Conservation (phyloP, 495 filamentous ascomycete genomes). For the Penicillium tannophilum region DNA sequence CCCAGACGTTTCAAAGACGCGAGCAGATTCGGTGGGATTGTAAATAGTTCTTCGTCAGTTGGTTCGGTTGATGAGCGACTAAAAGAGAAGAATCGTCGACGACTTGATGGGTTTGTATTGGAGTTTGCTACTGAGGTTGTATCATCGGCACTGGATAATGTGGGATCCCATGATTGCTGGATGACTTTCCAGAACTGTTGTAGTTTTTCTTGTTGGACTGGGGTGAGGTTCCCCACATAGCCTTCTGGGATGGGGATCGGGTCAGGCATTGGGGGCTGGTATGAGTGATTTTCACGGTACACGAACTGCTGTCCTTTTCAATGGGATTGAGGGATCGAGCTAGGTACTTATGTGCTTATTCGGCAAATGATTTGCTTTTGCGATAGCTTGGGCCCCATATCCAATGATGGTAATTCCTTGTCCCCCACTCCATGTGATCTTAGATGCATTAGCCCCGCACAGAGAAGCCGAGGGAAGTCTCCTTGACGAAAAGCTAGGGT, state of each 20-base stretch:
- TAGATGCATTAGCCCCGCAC: slow-evolving; percentile 9
- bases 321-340: background rate
- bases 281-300: background rate
- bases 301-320: background rate
- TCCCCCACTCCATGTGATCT: background rate
- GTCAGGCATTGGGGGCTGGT: background rate
- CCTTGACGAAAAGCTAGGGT: background rate
- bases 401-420: background rate
- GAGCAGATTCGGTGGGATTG: slow-evolving; percentile 23
- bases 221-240: slow-evolving; percentile 20
- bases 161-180: slow-evolving; percentile 25
- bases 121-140: slow-evolving; percentile 10
- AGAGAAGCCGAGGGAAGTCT: slow-evolving; percentile 4
- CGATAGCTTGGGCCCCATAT: background rate
- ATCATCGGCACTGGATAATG: slow-evolving; percentile 7
- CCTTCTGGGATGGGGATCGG: slow-evolving; percentile 12
- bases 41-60: slow-evolving; percentile 12
- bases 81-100: slow-evolving; percentile 24
- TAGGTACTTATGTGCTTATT: slow-evolving; percentile 5
- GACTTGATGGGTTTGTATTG: slow-evolving; percentile 3
- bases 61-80: slow-evolving; percentile 16
- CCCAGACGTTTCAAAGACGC: slow-evolving; percentile 23
- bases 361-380: background rate
- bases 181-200: slow-evolving; percentile 21
- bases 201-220: slow-evolving; percentile 19